phyloP scores from a whole-genome alignment of 768 basidiomycete species.

The Rhodotorula babjevae region DNA sequence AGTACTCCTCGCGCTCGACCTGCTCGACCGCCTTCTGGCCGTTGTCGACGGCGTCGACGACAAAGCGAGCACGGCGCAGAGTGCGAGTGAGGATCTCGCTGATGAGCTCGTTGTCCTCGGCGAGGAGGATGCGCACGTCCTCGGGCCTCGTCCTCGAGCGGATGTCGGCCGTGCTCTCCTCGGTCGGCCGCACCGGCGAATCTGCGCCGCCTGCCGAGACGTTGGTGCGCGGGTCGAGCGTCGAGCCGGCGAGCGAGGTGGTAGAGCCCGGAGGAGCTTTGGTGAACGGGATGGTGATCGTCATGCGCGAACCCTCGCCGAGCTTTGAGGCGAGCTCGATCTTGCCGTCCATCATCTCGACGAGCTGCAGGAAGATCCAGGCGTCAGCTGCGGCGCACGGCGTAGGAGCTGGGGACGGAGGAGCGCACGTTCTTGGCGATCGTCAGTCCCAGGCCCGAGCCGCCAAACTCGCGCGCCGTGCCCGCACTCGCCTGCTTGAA shows the following conservation, averaged over 20 bases:
- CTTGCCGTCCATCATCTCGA: slow-evolving; percentile 30
- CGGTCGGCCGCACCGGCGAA: too few species aligned
- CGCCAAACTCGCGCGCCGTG: slow-evolving; percentile 82
- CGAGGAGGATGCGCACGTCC: slow-evolving; percentile 17
- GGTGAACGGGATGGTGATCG: slow-evolving; percentile 5
- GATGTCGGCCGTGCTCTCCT: too few species aligned
- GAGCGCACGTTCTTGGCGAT: slow-evolving; percentile 52
- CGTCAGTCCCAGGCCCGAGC: slow-evolving; percentile 87
- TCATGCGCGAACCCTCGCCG: slow-evolving; percentile 10
- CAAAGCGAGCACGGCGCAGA: slow-evolving; percentile 9
- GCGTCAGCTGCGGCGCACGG: too few species aligned
- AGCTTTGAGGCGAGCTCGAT: slow-evolving; percentile 11
- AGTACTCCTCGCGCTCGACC: slow-evolving; percentile 41
- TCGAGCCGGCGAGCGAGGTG: too few species aligned
- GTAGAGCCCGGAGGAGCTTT: background rate
- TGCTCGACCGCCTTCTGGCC: slow-evolving; percentile 44
- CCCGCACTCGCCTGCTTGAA: slow-evolving; percentile 81
- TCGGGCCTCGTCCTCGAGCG: background rate
- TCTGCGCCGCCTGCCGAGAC: too few species aligned
- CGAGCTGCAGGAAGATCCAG: slow-evolving; percentile 11
- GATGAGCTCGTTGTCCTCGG: slow-evolving; percentile 31
- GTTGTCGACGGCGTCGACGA: slow-evolving; percentile 43
- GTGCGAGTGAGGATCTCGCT: slow-evolving; percentile 23
- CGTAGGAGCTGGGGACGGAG: too few species aligned
- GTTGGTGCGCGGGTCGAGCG: too few species aligned